These are phyloP conservation scores for Physcomitrium patens DNA, from an alignment of 225 moss, liverwort and hornwort genomes.

Conservation along the genomic window DNA sequence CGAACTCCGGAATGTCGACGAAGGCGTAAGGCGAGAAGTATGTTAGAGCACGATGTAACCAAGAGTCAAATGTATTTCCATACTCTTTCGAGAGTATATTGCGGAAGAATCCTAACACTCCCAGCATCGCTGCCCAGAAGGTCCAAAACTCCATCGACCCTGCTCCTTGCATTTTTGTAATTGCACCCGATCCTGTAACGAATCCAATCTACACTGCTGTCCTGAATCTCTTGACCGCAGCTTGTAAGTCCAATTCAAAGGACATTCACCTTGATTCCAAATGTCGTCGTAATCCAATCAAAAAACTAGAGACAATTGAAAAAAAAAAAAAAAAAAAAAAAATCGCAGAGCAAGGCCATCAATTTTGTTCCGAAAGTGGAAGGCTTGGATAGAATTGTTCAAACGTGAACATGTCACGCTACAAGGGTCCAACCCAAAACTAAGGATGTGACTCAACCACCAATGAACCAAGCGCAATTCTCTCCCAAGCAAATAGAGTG, in stretches of 20 bases:
- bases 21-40: conserved; percentile 44
- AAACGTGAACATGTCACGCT: background rate
- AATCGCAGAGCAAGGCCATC: background rate
- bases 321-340: no score
- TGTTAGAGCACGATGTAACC: conserved; percentile 35
- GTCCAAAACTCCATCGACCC: conserved; percentile 62
- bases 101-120: conserved; percentile 50
- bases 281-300: no score
- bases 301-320: no score
- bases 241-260: no score
- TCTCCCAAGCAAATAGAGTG: no score
- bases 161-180: conserved; percentile 21
- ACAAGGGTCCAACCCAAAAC: background rate
- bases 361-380: background rate
- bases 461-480: no score
- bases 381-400: background rate
- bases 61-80: conserved; percentile 28
- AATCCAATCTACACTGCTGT: no score
- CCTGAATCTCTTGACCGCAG: no score
- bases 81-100: conserved; percentile 50
- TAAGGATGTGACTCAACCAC: no score
- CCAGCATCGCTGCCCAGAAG: conserved; percentile 65
- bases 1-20: conserved; percentile 61
- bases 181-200: background rate
- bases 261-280: background rate